Evolutionary conservation across 2,329 filamentous ascomycete genomes (phyloP).

Genomic region (Rhynchosporium graminicola): DNA sequence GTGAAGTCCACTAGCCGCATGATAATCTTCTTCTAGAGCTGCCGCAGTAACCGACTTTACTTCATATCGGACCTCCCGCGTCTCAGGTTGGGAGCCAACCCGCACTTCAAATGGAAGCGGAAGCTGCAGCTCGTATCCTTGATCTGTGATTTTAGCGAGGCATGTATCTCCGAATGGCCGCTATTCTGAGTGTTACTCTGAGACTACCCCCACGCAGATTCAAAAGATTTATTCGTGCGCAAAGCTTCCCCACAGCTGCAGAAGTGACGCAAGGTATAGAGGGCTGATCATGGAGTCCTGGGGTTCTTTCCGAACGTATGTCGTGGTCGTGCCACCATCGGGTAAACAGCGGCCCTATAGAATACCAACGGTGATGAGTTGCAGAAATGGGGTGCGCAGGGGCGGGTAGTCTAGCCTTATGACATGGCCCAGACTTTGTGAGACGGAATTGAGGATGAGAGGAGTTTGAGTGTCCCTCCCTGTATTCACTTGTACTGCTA

Average conservation of each 20-base stretch:
- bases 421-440: constrained; percentile 14
- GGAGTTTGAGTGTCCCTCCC: no score
- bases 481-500: no score
- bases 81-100: neutral
- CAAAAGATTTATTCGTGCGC: constrained; percentile 12
- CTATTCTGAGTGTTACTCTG: neutral
- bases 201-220: constrained; percentile 19
- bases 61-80: neutral
- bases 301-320: constrained; percentile 13
- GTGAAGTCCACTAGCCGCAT: neutral
- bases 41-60: neutral
- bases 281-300: constrained; percentile 15
- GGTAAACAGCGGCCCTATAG: constrained; percentile 23
- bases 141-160: neutral
- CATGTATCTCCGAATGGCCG: constrained; percentile 1
- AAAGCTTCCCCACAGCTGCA: constrained; percentile 26
- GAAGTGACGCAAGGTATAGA: constrained; percentile 20
- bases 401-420: constrained; percentile 14
- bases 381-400: constrained; percentile 18
- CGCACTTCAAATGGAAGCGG: neutral
- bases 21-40: neutral
- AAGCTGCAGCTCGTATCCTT: constrained; percentile 5
- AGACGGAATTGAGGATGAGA: neutral
- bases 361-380: constrained; percentile 24
- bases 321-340: constrained; percentile 23